phyloP scores from a whole-genome alignment of 2,329 filamentous ascomycete genomes.

The Fusarium tupiense region DNA sequence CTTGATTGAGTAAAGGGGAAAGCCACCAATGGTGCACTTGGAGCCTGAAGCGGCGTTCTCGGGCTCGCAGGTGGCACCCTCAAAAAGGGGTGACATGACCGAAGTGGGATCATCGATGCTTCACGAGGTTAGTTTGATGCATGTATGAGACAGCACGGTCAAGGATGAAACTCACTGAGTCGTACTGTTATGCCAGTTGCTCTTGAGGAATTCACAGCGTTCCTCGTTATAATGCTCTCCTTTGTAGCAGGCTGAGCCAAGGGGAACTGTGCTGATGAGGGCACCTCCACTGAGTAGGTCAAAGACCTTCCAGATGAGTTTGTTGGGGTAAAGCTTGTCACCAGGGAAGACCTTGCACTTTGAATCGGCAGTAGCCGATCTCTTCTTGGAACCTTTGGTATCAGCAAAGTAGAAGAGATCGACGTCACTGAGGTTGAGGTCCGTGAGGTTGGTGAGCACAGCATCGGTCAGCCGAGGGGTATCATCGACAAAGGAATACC shows the following conservation, averaged over 20 bases:
- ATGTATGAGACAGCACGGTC: neutral
- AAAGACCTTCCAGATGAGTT: slow-evolving; percentile 46
- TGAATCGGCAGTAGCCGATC: neutral
- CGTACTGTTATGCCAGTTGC: too few species aligned
- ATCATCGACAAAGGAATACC: slow-evolving; percentile 29
- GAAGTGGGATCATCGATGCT: slow-evolving; percentile 50
- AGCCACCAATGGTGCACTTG: slow-evolving; percentile 53
- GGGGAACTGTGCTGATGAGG: slow-evolving; percentile 47
- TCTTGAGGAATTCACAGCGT: neutral
- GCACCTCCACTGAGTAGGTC: slow-evolving; percentile 47
- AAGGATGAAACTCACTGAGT: slow-evolving; percentile 9
- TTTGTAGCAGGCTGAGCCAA: slow-evolving; percentile 48
- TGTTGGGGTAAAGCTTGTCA: slow-evolving; percentile 41
- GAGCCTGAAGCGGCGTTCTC: slow-evolving; percentile 34
- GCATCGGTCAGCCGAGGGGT: slow-evolving; percentile 49
- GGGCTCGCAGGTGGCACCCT: slow-evolving; percentile 51
- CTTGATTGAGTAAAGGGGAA: slow-evolving; percentile 55
- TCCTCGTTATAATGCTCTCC: slow-evolving; percentile 25
- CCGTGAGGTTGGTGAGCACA: slow-evolving; percentile 46
- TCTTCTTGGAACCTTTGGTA: slow-evolving; percentile 8
- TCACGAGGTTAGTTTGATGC: slow-evolving; percentile 13
- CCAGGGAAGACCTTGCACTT: slow-evolving; percentile 46
- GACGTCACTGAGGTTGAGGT: slow-evolving; percentile 44
- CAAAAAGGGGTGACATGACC: slow-evolving; percentile 53
- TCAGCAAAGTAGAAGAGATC: slow-evolving; percentile 48